Conservation (phyloP, 768 basidiomycete genomes). For the Mycena amicta region DNA sequence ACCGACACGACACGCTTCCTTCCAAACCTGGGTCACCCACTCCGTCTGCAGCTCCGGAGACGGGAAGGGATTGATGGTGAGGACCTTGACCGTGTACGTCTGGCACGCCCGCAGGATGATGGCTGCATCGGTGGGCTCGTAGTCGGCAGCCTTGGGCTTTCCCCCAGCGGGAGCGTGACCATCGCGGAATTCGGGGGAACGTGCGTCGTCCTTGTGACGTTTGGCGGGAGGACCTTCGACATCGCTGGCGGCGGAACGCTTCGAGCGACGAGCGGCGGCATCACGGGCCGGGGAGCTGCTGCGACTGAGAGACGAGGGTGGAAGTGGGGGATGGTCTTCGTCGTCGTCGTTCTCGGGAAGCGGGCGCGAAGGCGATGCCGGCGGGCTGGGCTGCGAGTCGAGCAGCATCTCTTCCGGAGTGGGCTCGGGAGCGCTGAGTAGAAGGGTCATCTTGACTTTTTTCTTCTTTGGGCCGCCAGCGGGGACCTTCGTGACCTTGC, state of each 20-base stretch:
- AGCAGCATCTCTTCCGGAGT: background rate
- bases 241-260: background rate
- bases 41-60: background rate
- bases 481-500: background rate
- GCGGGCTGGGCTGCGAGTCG: background rate
- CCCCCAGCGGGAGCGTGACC: background rate
- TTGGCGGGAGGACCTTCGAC: background rate
- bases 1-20: background rate
- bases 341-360: background rate
- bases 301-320: background rate
- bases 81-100: background rate
- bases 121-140: background rate
- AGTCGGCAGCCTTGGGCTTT: constrained; percentile 5
- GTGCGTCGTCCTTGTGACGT: background rate
- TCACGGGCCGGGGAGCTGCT: background rate
- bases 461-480: background rate
- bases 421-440: background rate
- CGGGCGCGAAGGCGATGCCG: background rate
- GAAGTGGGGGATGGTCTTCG: background rate
- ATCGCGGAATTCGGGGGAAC: background rate
- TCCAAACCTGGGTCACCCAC: background rate
- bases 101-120: background rate
- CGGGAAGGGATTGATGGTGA: background rate
- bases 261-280: background rate
- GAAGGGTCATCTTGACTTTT: background rate